These are phyloP conservation scores for Cutaneotrichosporon daszewskae DNA, from an alignment of 1,284 basidiomycete genomes.

Conservation along the genomic window DNA sequence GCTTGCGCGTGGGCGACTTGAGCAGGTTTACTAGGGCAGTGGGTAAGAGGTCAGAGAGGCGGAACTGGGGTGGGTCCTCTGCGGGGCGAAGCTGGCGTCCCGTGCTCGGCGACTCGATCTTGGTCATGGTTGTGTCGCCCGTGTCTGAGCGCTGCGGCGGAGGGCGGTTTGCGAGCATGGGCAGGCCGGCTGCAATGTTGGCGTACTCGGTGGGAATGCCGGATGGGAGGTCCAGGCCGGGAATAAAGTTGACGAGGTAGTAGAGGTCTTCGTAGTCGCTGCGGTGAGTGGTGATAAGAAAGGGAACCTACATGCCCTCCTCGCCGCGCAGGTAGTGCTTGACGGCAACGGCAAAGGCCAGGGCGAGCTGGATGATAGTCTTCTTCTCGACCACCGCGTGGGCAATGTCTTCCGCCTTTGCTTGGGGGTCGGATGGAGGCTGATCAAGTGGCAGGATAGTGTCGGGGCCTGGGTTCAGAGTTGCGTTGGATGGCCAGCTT, in stretches of 20 bases:
- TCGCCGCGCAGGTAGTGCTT: constrained; percentile 56
- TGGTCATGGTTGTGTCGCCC: not conserved
- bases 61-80: constrained; percentile 58
- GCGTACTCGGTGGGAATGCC: constrained; percentile 26
- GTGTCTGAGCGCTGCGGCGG: not conserved
- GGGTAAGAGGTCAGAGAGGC: constrained; percentile 59
- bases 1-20: too few species aligned
- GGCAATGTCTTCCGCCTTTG: constrained; percentile 48
- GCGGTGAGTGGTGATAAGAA: not conserved
- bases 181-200: constrained; percentile 22
- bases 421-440: constrained; percentile 27
- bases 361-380: constrained; percentile 63
- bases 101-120: not conserved
- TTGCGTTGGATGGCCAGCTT: constrained; percentile 1
- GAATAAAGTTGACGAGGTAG: constrained; percentile 40
- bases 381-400: constrained; percentile 64
- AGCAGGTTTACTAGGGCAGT: too few species aligned
- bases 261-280: constrained; percentile 45
- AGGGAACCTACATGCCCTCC: constrained; percentile 54
- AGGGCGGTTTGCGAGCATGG: constrained; percentile 13
- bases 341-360: constrained; percentile 53
- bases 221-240: constrained; percentile 31
- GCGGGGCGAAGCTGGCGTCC: constrained; percentile 48
- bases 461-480: constrained; percentile 32
- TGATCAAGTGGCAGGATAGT: constrained; percentile 11